phyloP scores from a whole-genome alignment of 352 stramenopile species.

The Pythium diclinum region DNA sequence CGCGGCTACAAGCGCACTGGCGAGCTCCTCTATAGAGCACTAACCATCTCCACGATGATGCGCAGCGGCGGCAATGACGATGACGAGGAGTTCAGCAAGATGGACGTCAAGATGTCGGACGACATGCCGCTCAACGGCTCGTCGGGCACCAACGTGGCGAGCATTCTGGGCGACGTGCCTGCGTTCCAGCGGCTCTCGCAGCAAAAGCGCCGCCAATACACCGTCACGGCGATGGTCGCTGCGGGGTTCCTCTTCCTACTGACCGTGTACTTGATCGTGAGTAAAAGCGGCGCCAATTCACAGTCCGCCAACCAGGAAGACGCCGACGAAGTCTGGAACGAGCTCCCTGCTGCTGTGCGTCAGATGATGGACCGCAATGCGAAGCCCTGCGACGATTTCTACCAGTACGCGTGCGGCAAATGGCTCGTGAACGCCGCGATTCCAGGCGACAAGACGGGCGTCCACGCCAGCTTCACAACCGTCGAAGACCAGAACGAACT shows the following conservation, averaged over 20 bases:
- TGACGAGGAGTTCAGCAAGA: conserved; percentile 29
- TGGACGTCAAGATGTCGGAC: conserved; percentile 34
- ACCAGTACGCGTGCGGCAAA: conserved; percentile 39
- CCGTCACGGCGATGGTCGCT: conserved; percentile 10
- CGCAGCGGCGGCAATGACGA: conserved; percentile 9
- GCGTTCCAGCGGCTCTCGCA: conserved; percentile 19
- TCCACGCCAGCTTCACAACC: conserved; percentile 30
- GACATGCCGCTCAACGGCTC: conserved; percentile 28
- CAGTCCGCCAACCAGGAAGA: conserved; percentile 5
- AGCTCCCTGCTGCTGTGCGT: conserved; percentile 24
- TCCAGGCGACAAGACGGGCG: conserved; percentile 25
- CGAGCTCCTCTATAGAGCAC: too few relatives aligned
- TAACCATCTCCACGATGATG: conserved; percentile 1
- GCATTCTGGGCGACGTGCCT: conserved; percentile 26
- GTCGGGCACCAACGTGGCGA: conserved; percentile 1
- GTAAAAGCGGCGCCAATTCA: conserved; percentile 6
- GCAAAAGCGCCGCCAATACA: conserved; percentile 29
- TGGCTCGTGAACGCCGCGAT: conserved; percentile 36
- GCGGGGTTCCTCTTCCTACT: conserved; percentile 27
- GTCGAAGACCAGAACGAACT: conserved; percentile 38
- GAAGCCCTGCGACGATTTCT: conserved; percentile 40
- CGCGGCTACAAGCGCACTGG: neutral
- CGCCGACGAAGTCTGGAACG: conserved; percentile 17
- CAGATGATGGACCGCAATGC: conserved; percentile 31
- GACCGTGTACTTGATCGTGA: conserved; percentile 23